These are phyloP conservation scores for Jamesozyma lodderae DNA, from an alignment of 805 yeast genomes.

Conservation along the genomic window DNA sequence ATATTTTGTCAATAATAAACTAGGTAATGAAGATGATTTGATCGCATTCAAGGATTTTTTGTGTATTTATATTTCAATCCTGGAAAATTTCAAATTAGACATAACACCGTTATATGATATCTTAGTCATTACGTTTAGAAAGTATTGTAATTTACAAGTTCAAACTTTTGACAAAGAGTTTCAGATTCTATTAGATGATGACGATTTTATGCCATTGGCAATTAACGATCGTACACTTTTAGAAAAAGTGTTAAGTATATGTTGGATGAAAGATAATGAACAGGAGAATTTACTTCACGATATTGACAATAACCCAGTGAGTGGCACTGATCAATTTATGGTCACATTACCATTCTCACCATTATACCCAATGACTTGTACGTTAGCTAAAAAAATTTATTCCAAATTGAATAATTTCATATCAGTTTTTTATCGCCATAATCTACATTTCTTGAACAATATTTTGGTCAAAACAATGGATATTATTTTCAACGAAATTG, in stretches of 20 bases:
- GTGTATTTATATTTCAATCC: slow-evolving; percentile 63
- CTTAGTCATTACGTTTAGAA: slow-evolving; percentile 47
- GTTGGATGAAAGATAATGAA: slow-evolving; percentile 59
- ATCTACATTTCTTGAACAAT: slow-evolving; percentile 50
- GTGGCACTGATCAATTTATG: slow-evolving; percentile 36
- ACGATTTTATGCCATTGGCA: slow-evolving; percentile 81
- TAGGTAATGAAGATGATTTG: slow-evolving; percentile 37
- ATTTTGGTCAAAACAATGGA: slow-evolving; percentile 58
- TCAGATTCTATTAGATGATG: slow-evolving; percentile 54
- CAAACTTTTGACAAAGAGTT: slow-evolving; percentile 54
- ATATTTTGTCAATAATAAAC: slow-evolving; percentile 36
- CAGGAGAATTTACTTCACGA: slow-evolving; percentile 13
- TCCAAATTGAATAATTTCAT: slow-evolving; percentile 56
- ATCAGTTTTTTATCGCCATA: slow-evolving; percentile 55
- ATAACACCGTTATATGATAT: slow-evolving; percentile 53
- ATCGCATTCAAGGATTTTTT: slow-evolving; percentile 50
- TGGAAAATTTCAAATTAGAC: slow-evolving; percentile 63
- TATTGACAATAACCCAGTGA: background rate
- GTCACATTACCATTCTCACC: slow-evolving; percentile 79
- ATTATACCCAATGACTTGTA: slow-evolving; percentile 79
- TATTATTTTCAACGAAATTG: slow-evolving; percentile 53
- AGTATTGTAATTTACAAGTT: slow-evolving; percentile 49
- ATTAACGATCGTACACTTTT: slow-evolving; percentile 52
- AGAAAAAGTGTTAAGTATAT: slow-evolving; percentile 50
- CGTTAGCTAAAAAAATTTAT: slow-evolving; percentile 58